Percentiles rank a stretch among this genome's conserved stretches.
phyloP scores from a whole-genome alignment of 108 stramenopile genomes.

The Cyclotella cryptica region DNA sequence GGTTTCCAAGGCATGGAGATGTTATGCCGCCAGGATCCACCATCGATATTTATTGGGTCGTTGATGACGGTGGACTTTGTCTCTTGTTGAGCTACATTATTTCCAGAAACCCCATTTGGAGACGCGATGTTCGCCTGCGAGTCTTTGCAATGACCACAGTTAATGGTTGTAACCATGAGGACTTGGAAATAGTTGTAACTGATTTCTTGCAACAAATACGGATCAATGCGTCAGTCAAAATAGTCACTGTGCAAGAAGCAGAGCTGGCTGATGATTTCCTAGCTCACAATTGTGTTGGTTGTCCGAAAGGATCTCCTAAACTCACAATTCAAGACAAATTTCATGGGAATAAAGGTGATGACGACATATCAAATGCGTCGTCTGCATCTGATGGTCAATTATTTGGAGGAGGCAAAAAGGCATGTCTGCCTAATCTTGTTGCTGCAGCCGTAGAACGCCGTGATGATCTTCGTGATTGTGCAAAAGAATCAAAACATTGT shows the following conservation, averaged over 20 bases:
- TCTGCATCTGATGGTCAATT: slow-evolving; percentile 13
- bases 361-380: slow-evolving; percentile 12
- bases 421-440: slow-evolving; percentile 8
- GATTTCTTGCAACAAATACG: slow-evolving; percentile 44
- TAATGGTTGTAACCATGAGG: slow-evolving; percentile 32
- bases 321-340: slow-evolving; percentile 27
- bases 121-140: slow-evolving; percentile 41
- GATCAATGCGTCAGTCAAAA: slow-evolving; percentile 44
- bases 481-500: not conserved
- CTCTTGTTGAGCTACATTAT: slow-evolving; percentile 78
- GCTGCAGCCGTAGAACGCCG: not conserved
- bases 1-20: slow-evolving; percentile 19
- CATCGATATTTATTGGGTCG: slow-evolving; percentile 86
- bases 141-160: slow-evolving; percentile 59
- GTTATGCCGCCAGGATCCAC: slow-evolving; percentile 30
- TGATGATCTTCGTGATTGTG: not conserved
- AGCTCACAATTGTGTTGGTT: slow-evolving; percentile 1
- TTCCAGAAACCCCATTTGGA: slow-evolving; percentile 58
- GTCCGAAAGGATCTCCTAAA: slow-evolving; percentile 12
- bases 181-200: slow-evolving; percentile 24
- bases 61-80: slow-evolving; percentile 74
- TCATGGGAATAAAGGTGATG: not conserved
- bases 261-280: slow-evolving; percentile 48
- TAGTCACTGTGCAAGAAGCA: slow-evolving; percentile 46
- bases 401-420: slow-evolving; percentile 2